Evolutionary conservation across 192 early-diverging fungal genomes (phyloP).

Genomic region (Backusella morwellensis): DNA sequence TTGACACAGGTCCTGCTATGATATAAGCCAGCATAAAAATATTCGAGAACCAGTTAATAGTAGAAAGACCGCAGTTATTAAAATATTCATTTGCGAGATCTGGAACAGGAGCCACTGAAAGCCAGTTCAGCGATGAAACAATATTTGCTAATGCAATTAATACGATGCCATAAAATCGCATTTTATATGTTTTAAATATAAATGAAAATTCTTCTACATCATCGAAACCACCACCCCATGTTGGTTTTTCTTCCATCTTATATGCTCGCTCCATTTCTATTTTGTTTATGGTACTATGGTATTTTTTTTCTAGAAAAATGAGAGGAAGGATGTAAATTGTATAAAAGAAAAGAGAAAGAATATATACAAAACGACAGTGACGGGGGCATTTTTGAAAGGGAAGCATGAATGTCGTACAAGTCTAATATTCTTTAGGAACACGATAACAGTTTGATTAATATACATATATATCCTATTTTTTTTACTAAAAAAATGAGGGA

Average conservation of each 20-base stretch:
- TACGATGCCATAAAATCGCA: constrained; percentile 44
- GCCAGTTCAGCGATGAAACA: constrained; percentile 43
- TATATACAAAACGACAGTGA: background rate
- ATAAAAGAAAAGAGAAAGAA: background rate
- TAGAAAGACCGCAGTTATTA: constrained; percentile 20
- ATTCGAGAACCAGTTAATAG: constrained; percentile 45
- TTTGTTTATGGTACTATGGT: background rate
- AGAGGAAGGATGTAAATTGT: background rate
- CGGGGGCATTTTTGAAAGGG: background rate
- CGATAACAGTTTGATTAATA: background rate
- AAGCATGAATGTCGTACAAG: background rate
- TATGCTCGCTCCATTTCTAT: background rate
- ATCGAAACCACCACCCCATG: background rate
- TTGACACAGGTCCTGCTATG: constrained; percentile 40
- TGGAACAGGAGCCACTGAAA: constrained; percentile 44
- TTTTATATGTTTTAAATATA: constrained; percentile 35
- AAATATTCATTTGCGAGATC: constrained; percentile 38
- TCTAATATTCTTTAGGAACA: background rate
- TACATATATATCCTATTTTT: background rate
- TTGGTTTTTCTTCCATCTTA: background rate
- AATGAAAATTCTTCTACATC: constrained; percentile 3
- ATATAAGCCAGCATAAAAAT: constrained; percentile 44
- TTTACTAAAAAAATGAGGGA: background rate
- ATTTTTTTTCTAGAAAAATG: background rate
- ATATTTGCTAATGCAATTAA: constrained; percentile 45